Conservation (phyloP, 805 yeast genomes). For the Helenozyma rhizophorensis region DNA sequence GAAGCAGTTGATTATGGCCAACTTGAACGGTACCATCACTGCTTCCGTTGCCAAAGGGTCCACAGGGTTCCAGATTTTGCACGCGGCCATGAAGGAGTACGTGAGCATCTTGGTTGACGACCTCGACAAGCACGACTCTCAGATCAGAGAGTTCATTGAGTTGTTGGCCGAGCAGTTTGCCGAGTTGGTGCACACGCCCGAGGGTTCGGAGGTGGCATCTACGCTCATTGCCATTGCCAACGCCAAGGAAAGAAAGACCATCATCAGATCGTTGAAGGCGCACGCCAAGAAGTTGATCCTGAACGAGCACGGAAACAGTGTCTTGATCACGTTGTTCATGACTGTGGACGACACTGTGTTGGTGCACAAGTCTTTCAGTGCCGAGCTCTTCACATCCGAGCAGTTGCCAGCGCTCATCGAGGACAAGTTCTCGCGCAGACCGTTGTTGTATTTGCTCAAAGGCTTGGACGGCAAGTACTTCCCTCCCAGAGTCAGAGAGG, state of each 20-base stretch:
- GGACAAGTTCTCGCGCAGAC: slow-evolving; percentile 83
- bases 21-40: slow-evolving; percentile 75
- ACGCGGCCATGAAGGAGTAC: slow-evolving; percentile 93
- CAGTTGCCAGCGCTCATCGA: slow-evolving; percentile 50
- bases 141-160: slow-evolving; percentile 77
- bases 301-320: slow-evolving; percentile 84
- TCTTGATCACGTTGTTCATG: slow-evolving; percentile 71
- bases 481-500: slow-evolving; percentile 60
- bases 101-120: slow-evolving; percentile 62
- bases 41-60: slow-evolving; percentile 95
- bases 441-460: slow-evolving; percentile 72
- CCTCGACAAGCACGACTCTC: slow-evolving; percentile 42
- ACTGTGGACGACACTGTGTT: slow-evolving; percentile 93
- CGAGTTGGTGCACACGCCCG: slow-evolving; percentile 91
- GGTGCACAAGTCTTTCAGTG: slow-evolving; percentile 65
- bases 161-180: slow-evolving; percentile 83
- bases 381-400: slow-evolving; percentile 49
- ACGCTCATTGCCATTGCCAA: slow-evolving; percentile 72
- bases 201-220: slow-evolving; percentile 90
- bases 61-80: slow-evolving; percentile 91
- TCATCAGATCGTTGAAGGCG: slow-evolving; percentile 66
- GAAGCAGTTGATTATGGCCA: slow-evolving; percentile 67
- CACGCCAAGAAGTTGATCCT: slow-evolving; percentile 74
- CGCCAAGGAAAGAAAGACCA: slow-evolving; percentile 86
- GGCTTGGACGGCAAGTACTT: slow-evolving; percentile 82